phyloP scores from a whole-genome alignment of 306 rosid genomes.

The Cucurbita maxima region DNA sequence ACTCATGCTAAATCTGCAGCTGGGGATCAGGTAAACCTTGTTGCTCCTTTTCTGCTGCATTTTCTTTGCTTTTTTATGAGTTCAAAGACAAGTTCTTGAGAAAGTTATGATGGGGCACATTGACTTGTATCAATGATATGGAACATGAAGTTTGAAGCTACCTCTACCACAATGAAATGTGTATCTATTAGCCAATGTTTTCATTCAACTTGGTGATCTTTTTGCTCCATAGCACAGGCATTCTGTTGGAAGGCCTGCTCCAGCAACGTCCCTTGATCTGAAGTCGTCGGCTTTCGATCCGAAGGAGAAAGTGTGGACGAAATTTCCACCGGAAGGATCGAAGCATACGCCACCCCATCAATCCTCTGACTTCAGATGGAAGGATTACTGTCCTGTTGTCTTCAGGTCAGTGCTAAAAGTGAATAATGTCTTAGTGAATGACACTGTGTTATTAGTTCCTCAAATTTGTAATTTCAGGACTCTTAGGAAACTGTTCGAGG shows the following conservation, averaged over 20 bases:
- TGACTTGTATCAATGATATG: not conserved
- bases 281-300: conserved; percentile 88
- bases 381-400: conserved; percentile 92
- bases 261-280: conserved; percentile 68
- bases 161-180: not conserved
- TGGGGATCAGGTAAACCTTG: conserved; percentile 78
- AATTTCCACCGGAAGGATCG: conserved; percentile 91
- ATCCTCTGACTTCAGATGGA: conserved; percentile 82
- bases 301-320: conserved; percentile 86
- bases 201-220: conserved; percentile 24
- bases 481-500: conserved; percentile 84
- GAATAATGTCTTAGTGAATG: not conserved
- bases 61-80: too few relatives aligned
- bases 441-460: not conserved
- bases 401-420: conserved; percentile 48
- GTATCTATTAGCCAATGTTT: conserved; percentile 15
- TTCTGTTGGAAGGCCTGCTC: conserved; percentile 97
- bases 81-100: too few relatives aligned
- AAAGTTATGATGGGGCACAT: not conserved
- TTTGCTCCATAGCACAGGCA: conserved; percentile 74
- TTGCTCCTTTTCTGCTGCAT: not conserved
- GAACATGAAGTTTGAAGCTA: not conserved
- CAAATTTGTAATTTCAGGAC: conserved; percentile 37
- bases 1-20: conserved; percentile 95
- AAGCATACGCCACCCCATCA: conserved; percentile 91